phyloP scores from a whole-genome alignment of 208 protist species.

The Acanthamoeba quina region DNA sequence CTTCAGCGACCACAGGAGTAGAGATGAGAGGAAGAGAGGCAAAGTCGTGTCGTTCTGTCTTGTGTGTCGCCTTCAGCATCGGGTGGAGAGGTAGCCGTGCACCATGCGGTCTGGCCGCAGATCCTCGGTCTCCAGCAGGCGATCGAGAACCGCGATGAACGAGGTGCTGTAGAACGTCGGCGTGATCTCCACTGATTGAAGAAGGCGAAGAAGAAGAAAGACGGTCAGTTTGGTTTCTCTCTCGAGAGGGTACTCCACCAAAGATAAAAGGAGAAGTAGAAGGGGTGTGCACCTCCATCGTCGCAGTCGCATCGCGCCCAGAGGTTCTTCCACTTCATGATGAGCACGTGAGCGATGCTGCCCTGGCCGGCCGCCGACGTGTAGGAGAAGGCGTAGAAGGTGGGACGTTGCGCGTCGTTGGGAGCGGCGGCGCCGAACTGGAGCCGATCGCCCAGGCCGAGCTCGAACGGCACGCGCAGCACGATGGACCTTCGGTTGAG shows the following conservation, averaged over 20 bases:
- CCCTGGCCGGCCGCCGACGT: background rate
- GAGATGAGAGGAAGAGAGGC: too few relatives aligned
- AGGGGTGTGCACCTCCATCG: conserved; percentile 6
- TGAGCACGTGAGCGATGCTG: conserved; percentile 22
- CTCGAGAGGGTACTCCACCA: too few relatives aligned
- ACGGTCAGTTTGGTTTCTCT: background rate
- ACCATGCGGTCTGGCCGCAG: conserved; percentile 56
- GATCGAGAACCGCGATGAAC: conserved; percentile 46
- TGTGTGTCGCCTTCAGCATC: background rate
- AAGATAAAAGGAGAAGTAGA: background rate
- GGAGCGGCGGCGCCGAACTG: background rate
- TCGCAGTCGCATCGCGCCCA: conserved; percentile 36
- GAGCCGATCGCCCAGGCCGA: conserved; percentile 18
- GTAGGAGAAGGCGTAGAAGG: conserved; percentile 62
- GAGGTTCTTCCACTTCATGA: conserved; percentile 64
- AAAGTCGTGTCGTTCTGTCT: too few relatives aligned
- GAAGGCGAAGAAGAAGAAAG: background rate
- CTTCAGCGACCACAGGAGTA: too few relatives aligned
- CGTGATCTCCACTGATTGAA: conserved; percentile 5
- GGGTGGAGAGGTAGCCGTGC: conserved; percentile 18
- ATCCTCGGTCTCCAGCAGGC: conserved; percentile 30
- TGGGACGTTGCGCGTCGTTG: conserved; percentile 27
- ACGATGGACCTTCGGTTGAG: conserved; percentile 4
- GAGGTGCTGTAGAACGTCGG: conserved; percentile 39
- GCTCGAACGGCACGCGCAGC: conserved; percentile 6